These are phyloP conservation scores for Clonostachys chloroleuca DNA, from an alignment of 2,329 filamentous ascomycete species.

Conservation along the genomic window DNA sequence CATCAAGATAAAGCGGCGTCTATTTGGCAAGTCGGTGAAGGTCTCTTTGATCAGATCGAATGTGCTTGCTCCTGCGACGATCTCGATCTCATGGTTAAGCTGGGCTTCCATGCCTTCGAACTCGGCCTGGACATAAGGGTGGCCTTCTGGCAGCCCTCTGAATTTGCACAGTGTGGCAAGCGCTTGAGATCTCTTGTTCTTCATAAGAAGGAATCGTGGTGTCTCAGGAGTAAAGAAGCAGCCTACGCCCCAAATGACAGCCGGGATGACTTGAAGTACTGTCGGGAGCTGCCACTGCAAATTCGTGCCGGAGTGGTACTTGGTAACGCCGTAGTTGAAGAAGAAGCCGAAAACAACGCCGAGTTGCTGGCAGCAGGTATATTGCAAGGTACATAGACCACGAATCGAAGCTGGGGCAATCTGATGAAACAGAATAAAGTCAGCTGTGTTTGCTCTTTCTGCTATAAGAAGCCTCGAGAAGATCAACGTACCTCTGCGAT, in stretches of 20 bases:
- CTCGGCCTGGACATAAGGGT: constrained; percentile 16
- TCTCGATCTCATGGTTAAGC: constrained; percentile 24
- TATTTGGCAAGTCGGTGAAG: constrained; percentile 13
- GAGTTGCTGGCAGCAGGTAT: constrained; percentile 24
- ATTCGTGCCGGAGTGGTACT: constrained; percentile 12
- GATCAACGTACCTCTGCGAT: constrained; percentile 10
- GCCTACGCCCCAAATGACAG: constrained; percentile 14
- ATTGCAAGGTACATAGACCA: constrained; percentile 21
- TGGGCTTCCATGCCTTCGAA: constrained; percentile 19
- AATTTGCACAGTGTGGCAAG: constrained; percentile 11
- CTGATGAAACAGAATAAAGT: not conserved
- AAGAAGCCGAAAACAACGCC: constrained; percentile 26
- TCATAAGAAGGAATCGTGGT: constrained; percentile 13
- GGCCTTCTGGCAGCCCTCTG: constrained; percentile 14
- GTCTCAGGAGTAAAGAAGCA: constrained; percentile 17
- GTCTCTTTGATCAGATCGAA: constrained; percentile 26
- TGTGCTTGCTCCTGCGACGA: constrained; percentile 18
- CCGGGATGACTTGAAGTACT: constrained; percentile 14
- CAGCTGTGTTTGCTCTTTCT: too few relatives aligned
- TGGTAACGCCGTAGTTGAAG: constrained; percentile 25
- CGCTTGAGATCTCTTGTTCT: constrained; percentile 10
- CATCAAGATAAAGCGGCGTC: constrained; percentile 20
- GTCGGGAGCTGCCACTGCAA: constrained; percentile 19
- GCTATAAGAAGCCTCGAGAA: too few relatives aligned
- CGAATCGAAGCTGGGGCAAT: constrained; percentile 18